A percentile compares a stretch with the other conserved stretches of the same genome.
phyloP scores from a whole-genome alignment of 768 basidiomycete species.

The Hygrocybe coccinea region DNA sequence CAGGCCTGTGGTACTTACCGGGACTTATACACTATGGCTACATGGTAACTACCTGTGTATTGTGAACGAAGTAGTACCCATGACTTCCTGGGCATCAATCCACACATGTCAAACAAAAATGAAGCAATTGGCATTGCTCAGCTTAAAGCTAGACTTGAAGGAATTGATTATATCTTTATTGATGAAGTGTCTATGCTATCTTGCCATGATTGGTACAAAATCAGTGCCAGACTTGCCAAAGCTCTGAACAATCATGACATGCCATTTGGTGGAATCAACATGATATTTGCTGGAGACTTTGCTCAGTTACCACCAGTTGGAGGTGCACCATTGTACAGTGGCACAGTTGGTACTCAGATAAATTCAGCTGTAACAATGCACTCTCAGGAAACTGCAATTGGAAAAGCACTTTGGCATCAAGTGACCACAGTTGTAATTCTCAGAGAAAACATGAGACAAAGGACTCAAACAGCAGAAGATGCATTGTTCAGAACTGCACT shows the following conservation, averaged over 20 bases:
- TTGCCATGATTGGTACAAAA: constrained; percentile 28
- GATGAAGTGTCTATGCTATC: constrained; percentile 44
- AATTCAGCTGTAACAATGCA: neutral
- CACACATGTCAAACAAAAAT: neutral
- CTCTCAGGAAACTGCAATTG: constrained; percentile 15
- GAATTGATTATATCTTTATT: constrained; percentile 38
- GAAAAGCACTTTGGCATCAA: neutral
- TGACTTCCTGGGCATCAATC: constrained; percentile 26
- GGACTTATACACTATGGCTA: constrained; percentile 21
- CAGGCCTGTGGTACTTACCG: constrained; percentile 22
- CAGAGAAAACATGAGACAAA: constrained; percentile 13
- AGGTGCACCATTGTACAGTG: constrained; percentile 11
- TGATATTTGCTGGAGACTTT: constrained; percentile 47
- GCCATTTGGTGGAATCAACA: constrained; percentile 30
- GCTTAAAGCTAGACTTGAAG: constrained; percentile 11
- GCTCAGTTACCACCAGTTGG: constrained; percentile 37
- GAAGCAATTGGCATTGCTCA: neutral
- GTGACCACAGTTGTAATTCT: no score
- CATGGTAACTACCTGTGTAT: constrained; percentile 35
- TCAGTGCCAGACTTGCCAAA: constrained; percentile 22
- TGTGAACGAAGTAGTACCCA: no score
- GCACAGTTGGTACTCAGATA: neutral
- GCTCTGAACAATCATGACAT: constrained; percentile 15
- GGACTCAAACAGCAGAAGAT: no score
- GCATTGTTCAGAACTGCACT: no score